Conservation (phyloP, 73 alveolate genomes). For the Symbiodinium pilosum region DNA sequence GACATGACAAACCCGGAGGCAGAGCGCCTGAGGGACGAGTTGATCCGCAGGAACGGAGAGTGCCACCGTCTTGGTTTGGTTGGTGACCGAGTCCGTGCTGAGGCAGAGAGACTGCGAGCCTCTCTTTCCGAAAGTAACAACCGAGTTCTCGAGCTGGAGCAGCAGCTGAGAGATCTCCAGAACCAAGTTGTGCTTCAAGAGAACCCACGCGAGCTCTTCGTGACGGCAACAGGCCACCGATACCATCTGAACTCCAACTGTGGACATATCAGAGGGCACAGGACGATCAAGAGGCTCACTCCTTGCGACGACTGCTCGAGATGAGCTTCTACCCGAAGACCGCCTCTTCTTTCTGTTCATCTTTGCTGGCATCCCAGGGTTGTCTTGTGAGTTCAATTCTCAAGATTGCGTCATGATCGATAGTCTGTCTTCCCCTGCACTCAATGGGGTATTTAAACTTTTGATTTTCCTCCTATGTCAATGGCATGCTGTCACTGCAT, state of each 20-base stretch:
- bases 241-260: background rate
- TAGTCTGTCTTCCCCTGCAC: background rate
- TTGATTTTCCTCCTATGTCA: background rate
- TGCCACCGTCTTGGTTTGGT: too few relatives aligned
- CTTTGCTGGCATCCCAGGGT: background rate
- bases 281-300: background rate
- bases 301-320: background rate
- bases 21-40: background rate
- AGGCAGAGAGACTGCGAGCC: background rate
- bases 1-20: background rate
- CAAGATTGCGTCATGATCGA: background rate
- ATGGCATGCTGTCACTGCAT: too few relatives aligned
- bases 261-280: background rate
- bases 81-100: background rate
- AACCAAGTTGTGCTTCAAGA: background rate
- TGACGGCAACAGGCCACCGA: background rate
- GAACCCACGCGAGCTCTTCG: background rate
- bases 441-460: background rate
- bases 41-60: background rate
- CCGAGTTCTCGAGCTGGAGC: background rate
- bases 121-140: background rate
- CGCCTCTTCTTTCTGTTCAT: background rate
- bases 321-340: background rate
- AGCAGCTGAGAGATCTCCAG: background rate
- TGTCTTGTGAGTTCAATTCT: background rate